Conservation (phyloP, 2,329 filamentous ascomycete genomes). For the Helotiales sp. region DNA sequence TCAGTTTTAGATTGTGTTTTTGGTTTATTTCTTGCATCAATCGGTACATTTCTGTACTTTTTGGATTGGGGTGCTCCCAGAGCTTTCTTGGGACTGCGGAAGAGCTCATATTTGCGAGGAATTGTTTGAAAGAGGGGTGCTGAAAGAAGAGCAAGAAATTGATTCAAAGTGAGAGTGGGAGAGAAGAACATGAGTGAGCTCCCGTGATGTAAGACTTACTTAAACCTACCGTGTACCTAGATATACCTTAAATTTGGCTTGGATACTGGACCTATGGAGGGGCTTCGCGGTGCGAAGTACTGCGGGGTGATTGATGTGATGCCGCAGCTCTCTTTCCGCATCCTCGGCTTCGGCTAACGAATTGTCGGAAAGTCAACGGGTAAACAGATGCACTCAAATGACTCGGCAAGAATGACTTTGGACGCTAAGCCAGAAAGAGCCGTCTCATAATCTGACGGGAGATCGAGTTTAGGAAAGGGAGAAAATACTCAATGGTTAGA, state of each 20-base stretch:
- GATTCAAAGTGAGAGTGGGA: background rate
- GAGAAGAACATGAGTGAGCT: background rate
- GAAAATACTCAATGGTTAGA: too few species aligned
- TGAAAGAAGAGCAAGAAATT: background rate
- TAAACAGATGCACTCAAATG: too few species aligned
- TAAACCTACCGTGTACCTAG: too few species aligned
- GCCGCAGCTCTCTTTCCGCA: background rate
- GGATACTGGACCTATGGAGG: background rate
- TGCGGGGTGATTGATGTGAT: constrained; percentile 7
- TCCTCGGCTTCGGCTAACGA: constrained; percentile 3
- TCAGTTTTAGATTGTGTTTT: constrained; percentile 59
- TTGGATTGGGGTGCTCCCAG: constrained; percentile 68
- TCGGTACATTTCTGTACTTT: constrained; percentile 66
- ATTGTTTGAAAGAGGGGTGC: background rate
- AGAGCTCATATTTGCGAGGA: constrained; percentile 32
- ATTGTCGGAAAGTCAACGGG: too few species aligned
- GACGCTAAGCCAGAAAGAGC: too few species aligned
- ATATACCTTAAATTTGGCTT: too few species aligned
- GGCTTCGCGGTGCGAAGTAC: background rate
- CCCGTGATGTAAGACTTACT: background rate
- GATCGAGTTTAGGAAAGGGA: too few species aligned
- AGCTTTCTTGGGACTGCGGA: constrained; percentile 60
- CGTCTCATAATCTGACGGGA: too few species aligned
- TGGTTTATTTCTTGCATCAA: constrained; percentile 71
- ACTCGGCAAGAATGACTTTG: too few species aligned